phyloP scores from a whole-genome alignment of 257 asterid genomes.

The Perilla frutescens region DNA sequence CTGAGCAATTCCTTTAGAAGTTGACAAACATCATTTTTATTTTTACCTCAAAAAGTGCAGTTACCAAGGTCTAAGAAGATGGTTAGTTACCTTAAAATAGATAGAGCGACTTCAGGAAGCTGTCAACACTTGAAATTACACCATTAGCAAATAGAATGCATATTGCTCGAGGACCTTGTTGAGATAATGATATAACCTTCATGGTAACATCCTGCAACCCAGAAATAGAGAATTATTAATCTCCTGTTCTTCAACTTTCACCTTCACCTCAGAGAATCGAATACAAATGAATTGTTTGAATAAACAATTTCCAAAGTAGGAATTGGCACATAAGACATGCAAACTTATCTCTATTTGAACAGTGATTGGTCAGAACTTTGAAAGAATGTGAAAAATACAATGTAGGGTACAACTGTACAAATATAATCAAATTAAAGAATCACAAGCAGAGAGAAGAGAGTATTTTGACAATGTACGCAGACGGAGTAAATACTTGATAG shows the following conservation, averaged over 20 bases:
- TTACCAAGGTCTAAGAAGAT: too few relatives aligned
- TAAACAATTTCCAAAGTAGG: not conserved
- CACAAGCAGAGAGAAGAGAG: not conserved
- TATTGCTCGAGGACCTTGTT: constrained; percentile 87
- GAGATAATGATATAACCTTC: constrained; percentile 86
- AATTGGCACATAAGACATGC: not conserved
- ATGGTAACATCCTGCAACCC: constrained; percentile 68
- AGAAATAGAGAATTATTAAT: not conserved
- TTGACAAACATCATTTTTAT: too few relatives aligned
- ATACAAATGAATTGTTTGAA: not conserved
- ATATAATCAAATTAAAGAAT: too few relatives aligned
- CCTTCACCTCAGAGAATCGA: not conserved
- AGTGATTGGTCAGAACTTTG: not conserved
- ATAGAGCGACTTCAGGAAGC: too few relatives aligned
- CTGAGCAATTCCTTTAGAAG: too few relatives aligned
- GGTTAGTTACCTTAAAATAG: too few relatives aligned
- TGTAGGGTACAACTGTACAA: too few relatives aligned
- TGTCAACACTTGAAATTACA: constrained; percentile 76
- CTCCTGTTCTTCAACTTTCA: not conserved
- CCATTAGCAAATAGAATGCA: constrained; percentile 88
- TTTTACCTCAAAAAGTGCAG: too few relatives aligned
- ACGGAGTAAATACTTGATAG: not conserved
- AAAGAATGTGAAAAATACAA: not conserved
- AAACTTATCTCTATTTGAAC: not conserved
- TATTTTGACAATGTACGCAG: not conserved